These are phyloP conservation scores for Penicillium taxi DNA, from an alignment of 495 filamentous ascomycete genomes.

Conservation along the genomic window DNA sequence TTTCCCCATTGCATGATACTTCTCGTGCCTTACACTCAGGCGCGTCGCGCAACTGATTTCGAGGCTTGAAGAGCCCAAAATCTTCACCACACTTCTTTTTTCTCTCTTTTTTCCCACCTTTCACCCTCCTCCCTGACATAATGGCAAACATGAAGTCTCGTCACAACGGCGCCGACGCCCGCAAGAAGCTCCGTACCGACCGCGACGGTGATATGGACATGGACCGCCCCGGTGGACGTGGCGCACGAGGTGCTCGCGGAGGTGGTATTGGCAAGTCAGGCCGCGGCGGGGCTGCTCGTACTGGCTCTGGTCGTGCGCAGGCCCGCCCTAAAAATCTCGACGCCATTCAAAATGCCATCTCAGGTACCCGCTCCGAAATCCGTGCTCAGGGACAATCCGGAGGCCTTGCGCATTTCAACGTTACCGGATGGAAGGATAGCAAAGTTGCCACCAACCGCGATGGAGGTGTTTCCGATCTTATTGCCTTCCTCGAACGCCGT, in stretches of 20 bases:
- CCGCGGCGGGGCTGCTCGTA: background rate
- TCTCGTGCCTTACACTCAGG: background rate
- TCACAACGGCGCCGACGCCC: conserved; percentile 61
- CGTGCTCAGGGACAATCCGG: conserved; percentile 37
- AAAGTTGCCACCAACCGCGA: conserved; percentile 63
- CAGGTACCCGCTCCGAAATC: conserved; percentile 23
- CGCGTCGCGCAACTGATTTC: conserved; percentile 1
- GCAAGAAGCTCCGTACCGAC: conserved; percentile 62
- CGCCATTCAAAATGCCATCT: conserved; percentile 37
- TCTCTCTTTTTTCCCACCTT: background rate
- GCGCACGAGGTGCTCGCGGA: conserved; percentile 7
- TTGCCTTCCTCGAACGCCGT: conserved; percentile 66
- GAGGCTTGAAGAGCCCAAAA: background rate
- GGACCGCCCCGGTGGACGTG: conserved; percentile 45
- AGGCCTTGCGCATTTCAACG: conserved; percentile 37
- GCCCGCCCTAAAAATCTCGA: conserved; percentile 24
- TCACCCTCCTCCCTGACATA: conserved; percentile 3
- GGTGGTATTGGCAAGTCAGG: conserved; percentile 1
- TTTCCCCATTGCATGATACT: too few relatives aligned
- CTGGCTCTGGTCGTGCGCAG: conserved; percentile 21
- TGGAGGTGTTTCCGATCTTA: conserved; percentile 60
- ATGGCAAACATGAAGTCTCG: conserved; percentile 34
- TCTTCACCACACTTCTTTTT: background rate
- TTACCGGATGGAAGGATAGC: conserved; percentile 68
- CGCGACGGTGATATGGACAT: conserved; percentile 79